Evolutionary conservation across 192 early-diverging fungal genomes (phyloP), one percentile per base, ranked within the genome.

Genomic region (Entomortierella parvispora): DNA sequence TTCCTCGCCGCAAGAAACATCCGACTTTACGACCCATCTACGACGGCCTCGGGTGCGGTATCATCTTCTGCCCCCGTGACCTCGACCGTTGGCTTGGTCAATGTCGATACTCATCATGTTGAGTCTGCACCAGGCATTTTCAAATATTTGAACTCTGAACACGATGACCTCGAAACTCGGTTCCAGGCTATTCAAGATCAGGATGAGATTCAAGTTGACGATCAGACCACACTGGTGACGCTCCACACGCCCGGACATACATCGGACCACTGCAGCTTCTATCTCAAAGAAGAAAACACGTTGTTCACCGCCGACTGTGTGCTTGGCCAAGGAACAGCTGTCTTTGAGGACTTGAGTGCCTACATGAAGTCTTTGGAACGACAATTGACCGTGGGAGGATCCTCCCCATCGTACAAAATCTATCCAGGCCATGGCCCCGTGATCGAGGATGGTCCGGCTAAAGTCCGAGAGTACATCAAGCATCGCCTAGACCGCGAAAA

Each of bases 221-320:
- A 88, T 0, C 59, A 68, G n/a, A 82, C 87, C 10, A 88, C 84
- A 0, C 57, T 95, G 42, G 69, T 74, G 9, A 89, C 89, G 0
- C 59, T 93, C 6, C 82, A 89, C 66, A 94, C 96, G 0, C 94
- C 94, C 0, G 96, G 96, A 1, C 96, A 97, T 62, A 87, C 87
- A 0, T 66, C 85, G 23, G 94, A 97, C 58, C 96, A 97, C 65
- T 85, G 89, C 51, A 83, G 87, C 14, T 90, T 96, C 64, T 85
- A 78, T 29, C 71, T 94, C 17, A 80, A 87, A 34, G 87, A 90
- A 61, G 93, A 93, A 31, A 66, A 84, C 4, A 84, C 83, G 6
- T 50, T 97, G 6, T 90, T 95, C 45, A 88, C 91, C 0, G 94
- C 93, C 0, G 96, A 97, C 70, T 90, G 88, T 63, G 83, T 96